A percentile compares a stretch with the other conserved stretches of the same genome.
phyloP scores from a whole-genome alignment of 345 rosid genomes.

The Aquilaria yunnanensis region DNA sequence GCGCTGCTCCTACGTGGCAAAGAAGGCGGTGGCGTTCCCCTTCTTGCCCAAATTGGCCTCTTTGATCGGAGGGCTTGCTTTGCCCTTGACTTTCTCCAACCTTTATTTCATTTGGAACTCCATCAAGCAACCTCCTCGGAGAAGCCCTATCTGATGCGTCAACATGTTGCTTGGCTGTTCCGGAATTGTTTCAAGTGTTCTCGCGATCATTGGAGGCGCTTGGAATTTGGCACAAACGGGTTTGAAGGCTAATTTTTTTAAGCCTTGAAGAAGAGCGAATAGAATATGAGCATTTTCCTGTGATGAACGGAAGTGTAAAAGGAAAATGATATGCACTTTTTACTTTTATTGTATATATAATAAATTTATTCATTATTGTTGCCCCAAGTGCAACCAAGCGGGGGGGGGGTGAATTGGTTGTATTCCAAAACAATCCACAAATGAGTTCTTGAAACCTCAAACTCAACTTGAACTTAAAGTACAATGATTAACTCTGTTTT shows the following conservation, averaged over 20 bases:
- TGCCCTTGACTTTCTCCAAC: conserved; percentile 35
- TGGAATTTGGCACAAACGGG: conserved; percentile 35
- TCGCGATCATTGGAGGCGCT: conserved; percentile 29
- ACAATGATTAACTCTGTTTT: too few species aligned
- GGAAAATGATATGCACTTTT: too few species aligned
- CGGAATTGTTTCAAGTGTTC: conserved; percentile 24
- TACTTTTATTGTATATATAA: too few species aligned
- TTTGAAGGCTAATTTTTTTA: conserved; percentile 39
- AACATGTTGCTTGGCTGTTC: conserved; percentile 40
- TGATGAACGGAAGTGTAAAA: too few species aligned
- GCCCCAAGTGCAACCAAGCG: too few species aligned
- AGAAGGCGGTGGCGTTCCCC: conserved; percentile 33
- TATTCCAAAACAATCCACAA: too few species aligned
- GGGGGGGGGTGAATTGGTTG: too few species aligned
- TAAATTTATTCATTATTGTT: too few species aligned
- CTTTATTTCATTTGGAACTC: conserved; percentile 58
- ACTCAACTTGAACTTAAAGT: too few species aligned
- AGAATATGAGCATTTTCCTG: too few species aligned
- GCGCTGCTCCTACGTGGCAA: conserved; percentile 34
- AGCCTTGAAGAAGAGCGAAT: conserved; percentile 15
- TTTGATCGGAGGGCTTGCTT: conserved; percentile 38
- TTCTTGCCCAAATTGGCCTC: conserved; percentile 33
- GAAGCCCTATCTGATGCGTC: conserved; percentile 27
- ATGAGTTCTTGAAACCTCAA: too few species aligned
- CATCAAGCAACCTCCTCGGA: conserved; percentile 11